Evolutionary conservation across 768 basidiomycete genomes (phyloP).

Genomic region (Strobilomyces dryophilus): DNA sequence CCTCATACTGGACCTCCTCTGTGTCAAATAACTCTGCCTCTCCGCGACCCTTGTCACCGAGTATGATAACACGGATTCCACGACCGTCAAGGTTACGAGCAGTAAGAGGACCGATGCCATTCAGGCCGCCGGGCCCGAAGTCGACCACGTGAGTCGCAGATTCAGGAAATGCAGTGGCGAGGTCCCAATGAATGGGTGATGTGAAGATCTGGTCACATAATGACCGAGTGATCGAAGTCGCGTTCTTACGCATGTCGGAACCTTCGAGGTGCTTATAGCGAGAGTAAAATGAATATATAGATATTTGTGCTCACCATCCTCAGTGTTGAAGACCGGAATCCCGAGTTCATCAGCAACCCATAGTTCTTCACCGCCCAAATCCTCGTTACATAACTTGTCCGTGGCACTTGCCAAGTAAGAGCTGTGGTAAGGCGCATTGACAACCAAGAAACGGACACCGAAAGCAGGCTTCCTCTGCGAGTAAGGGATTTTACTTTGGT

Average conservation of each 20-base stretch:
- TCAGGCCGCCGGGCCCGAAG: constrained; percentile 93
- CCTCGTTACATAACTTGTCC: constrained; percentile 70
- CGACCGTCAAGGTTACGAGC: constrained; percentile 89
- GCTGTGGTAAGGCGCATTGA: constrained; percentile 96
- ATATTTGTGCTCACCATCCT: constrained; percentile 62
- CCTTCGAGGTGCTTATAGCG: constrained; percentile 43
- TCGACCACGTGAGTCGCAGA: constrained; percentile 93
- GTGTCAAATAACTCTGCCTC: constrained; percentile 81
- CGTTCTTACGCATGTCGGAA: constrained; percentile 68
- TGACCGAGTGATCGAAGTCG: constrained; percentile 77
- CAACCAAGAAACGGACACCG: constrained; percentile 88
- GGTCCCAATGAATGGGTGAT: constrained; percentile 87
- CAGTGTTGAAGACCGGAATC: constrained; percentile 90
- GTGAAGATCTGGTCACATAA: constrained; percentile 94
- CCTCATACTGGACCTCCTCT: constrained; percentile 64
- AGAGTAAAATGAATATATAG: constrained; percentile 17
- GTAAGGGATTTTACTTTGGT: constrained; percentile 92
- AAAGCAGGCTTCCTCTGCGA: constrained; percentile 95
- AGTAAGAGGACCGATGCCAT: constrained; percentile 90
- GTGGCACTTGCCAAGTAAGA: constrained; percentile 72
- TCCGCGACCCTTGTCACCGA: constrained; percentile 88
- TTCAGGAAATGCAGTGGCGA: constrained; percentile 85
- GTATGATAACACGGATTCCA: constrained; percentile 85
- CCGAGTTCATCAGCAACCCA: constrained; percentile 67
- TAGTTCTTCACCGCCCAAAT: constrained; percentile 73